Evolutionary conservation across 345 rosid species (phyloP).

Genomic region (Cochlearia excelsa): DNA sequence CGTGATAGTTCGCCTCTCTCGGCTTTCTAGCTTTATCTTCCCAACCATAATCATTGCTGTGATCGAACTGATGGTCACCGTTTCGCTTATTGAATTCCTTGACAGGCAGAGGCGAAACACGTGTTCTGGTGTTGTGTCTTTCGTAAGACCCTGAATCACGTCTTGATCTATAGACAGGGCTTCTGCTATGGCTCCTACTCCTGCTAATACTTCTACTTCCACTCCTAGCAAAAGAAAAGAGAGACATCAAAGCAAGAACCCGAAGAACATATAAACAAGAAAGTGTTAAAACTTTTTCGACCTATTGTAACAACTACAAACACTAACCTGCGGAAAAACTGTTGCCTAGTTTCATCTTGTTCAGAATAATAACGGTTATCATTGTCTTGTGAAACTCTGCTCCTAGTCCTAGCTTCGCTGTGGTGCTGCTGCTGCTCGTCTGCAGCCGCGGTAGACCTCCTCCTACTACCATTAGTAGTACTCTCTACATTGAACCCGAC

Average conservation of each 20-base stretch:
- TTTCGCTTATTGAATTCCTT: conserved; percentile 65
- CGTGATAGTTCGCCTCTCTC: conserved; percentile 44
- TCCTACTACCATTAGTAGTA: conserved; percentile 25
- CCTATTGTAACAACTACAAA: not conserved
- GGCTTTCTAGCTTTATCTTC: conserved; percentile 50
- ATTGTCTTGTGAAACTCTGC: conserved; percentile 48
- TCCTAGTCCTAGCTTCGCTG: conserved; percentile 46
- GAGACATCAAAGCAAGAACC: conserved; percentile 6
- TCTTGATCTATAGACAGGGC: conserved; percentile 59
- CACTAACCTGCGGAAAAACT: conserved; percentile 35
- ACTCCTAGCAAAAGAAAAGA: conserved; percentile 14
- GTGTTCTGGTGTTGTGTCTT: conserved; percentile 54
- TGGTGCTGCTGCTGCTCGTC: conserved; percentile 32
- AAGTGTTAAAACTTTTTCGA: not conserved
- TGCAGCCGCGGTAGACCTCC: conserved; percentile 42
- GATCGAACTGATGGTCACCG: conserved; percentile 50
- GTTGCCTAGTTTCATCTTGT: conserved; percentile 30
- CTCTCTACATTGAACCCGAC: conserved; percentile 46
- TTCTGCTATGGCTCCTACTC: conserved; percentile 66
- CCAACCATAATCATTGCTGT: conserved; percentile 48
- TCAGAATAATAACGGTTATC: conserved; percentile 34
- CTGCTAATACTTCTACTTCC: conserved; percentile 48
- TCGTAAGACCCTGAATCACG: conserved; percentile 60
- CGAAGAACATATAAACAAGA: not conserved
- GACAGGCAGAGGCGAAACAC: conserved; percentile 45